These are phyloP conservation scores for Achlya hypogyna DNA, from an alignment of 352 stramenopile species.

Conservation along the genomic window DNA sequence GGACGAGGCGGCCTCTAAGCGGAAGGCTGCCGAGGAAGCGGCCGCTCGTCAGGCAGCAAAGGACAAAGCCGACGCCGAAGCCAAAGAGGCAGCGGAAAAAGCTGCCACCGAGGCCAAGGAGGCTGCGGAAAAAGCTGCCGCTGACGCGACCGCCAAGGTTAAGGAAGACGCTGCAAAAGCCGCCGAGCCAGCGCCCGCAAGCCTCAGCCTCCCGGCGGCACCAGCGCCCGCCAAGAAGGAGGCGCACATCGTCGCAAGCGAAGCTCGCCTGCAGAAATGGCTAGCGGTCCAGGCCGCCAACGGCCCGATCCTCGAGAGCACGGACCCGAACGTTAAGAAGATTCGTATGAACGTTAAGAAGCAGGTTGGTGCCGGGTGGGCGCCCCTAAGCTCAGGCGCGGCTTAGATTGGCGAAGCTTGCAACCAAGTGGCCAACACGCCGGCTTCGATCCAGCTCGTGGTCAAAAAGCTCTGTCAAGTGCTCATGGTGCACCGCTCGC, in stretches of 20 bases:
- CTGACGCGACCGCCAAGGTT: not conserved
- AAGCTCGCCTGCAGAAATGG: not conserved
- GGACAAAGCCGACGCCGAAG: not conserved
- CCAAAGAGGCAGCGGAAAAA: not conserved
- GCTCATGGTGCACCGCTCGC: not conserved
- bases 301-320: not conserved
- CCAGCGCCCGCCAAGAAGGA: no score
- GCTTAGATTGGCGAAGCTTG: conserved; percentile 12
- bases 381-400: not conserved
- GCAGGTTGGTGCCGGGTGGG: not conserved
- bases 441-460: conserved; percentile 1
- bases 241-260: not conserved
- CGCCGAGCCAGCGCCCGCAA: not conserved
- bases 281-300: not conserved
- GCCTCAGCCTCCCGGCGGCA: no score
- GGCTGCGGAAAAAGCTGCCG: not conserved
- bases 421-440: conserved; percentile 15
- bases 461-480: conserved; percentile 10
- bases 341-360: conserved; percentile 12
- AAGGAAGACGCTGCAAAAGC: not conserved
- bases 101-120: not conserved
- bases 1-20: not conserved
- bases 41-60: not conserved
- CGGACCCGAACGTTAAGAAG: not conserved
- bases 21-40: no score